Base-by-base conservation (phyloP, 2,329 filamentous ascomycete species). In the Pseudohalonectria lignicola region DNA sequence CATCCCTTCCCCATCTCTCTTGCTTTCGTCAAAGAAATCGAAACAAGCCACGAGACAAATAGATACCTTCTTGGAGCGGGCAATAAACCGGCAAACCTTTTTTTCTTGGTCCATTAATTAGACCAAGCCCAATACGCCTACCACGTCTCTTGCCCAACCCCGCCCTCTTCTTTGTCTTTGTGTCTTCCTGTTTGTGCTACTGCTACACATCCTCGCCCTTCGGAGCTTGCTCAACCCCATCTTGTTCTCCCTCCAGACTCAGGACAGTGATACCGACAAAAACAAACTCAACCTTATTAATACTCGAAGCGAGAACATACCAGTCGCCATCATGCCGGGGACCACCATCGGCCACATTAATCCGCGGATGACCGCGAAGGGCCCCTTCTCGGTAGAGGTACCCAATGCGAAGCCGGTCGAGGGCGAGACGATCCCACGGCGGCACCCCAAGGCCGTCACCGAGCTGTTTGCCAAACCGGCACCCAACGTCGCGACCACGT, bases 401-500 rank as follows among this genome's bases (percentile, higher is more conserved):
- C 66, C 81, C 15, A 79, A 74, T 49, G 71, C 67, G 44, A 60
- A 75, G 52, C 72, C 76, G 45, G 66, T 77, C 48, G 64, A 77
- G 28, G 84, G 84, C 58, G 83, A 88, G 66, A 87, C 83, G 13
- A 73, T 82, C 43, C 79, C 83, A 26, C 79, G 82, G 49, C 72
- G 83, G 40, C 74, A 83, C 54, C 71, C 74, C 7, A 51, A 61
- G 18, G 66, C 77, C 48, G 74, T 78, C 48, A 66, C 84, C 45
- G 72, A 68, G 30, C 71, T 88, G 45, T 64, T 72, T 47, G 57
- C 65, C 36, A 72, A 65, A 30, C 81, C 82, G 15, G 64, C 69
- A 36, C 70, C 76, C 34, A 74, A 78, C 49, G 71, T 90, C 54
- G 65, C 68, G 31, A 93, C 86, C 43, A 67, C 80, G 47, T 87